A percentile compares a stretch with the other conserved stretches of the same genome.
Evolutionary conservation across 306 rosid genomes (phyloP).

Genomic region (Cucurbita pepo): DNA sequence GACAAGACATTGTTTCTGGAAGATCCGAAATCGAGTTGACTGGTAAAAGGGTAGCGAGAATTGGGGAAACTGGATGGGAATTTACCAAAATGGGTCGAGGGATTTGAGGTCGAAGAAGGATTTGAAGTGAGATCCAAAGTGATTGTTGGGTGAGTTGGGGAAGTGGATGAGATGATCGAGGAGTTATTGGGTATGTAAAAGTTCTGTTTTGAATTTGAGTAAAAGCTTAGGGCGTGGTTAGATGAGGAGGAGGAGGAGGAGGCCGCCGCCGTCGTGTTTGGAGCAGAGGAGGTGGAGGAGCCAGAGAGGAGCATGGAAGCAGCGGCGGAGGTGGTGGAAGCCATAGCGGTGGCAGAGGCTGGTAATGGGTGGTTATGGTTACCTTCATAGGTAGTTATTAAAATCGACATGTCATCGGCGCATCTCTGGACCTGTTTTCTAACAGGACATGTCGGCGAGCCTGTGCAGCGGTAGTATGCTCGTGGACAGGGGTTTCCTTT

Average conservation of each 20-base stretch:
- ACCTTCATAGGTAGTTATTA: slow-evolving; percentile 40
- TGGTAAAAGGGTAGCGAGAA: slow-evolving; percentile 27
- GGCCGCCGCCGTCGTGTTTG: background rate
- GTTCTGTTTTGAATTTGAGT: slow-evolving; percentile 29
- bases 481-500: slow-evolving; percentile 85
- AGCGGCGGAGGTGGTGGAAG: slow-evolving; percentile 93
- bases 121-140: slow-evolving; percentile 78
- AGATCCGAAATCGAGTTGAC: slow-evolving; percentile 36
- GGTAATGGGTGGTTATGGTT: slow-evolving; percentile 32
- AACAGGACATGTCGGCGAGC: slow-evolving; percentile 51
- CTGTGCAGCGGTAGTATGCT: slow-evolving; percentile 63
- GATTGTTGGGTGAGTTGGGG: slow-evolving; percentile 43
- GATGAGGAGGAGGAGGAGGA: slow-evolving; percentile 4
- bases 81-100: slow-evolving; percentile 4
- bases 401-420: slow-evolving; percentile 24
- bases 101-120: slow-evolving; percentile 10
- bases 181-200: slow-evolving; percentile 43
- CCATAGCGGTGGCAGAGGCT: slow-evolving; percentile 40
- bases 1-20: slow-evolving; percentile 21
- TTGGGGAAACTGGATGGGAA: background rate
- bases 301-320: slow-evolving; percentile 79
- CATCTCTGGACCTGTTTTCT: slow-evolving; percentile 60
- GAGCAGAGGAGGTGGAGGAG: slow-evolving; percentile 27
- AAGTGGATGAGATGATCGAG: slow-evolving; percentile 27
- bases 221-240: slow-evolving; percentile 30